A percentile compares a stretch with the other conserved stretches of the same genome.
phyloP scores from a whole-genome alignment of 2,329 filamentous ascomycete genomes.

The Conoideocrella luteorostrata region DNA sequence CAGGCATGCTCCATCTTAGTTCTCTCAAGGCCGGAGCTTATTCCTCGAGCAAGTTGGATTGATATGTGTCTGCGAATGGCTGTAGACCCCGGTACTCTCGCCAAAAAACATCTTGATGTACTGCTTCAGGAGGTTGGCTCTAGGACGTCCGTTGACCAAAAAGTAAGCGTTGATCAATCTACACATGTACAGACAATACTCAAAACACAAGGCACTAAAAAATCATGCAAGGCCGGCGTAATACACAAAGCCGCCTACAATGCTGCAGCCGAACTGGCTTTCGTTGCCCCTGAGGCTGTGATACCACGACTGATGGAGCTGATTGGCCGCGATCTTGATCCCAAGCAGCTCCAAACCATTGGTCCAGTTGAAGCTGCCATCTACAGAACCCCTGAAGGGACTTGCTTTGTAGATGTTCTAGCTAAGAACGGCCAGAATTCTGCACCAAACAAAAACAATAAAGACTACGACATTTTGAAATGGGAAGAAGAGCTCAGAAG shows the following conservation, averaged over 20 bases:
- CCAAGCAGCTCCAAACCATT: conserved; percentile 61
- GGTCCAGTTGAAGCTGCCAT: conserved; percentile 89
- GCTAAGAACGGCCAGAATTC: conserved; percentile 69
- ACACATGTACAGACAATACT: background rate
- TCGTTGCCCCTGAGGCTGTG: conserved; percentile 81
- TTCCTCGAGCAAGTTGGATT: conserved; percentile 82
- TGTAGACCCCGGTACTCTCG: conserved; percentile 76
- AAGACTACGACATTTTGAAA: conserved; percentile 92
- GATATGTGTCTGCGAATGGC: conserved; percentile 73
- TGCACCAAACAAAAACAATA: conserved; percentile 78
- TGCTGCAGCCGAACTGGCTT: conserved; percentile 84
- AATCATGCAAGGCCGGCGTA: conserved; percentile 18
- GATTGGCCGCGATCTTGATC: conserved; percentile 67
- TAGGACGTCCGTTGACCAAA: conserved; percentile 41
- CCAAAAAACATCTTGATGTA: conserved; percentile 52
- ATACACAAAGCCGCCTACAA: conserved; percentile 69
- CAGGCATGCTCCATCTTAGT: conserved; percentile 76
- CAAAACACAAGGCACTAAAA: conserved; percentile 5
- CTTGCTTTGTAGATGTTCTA: conserved; percentile 82
- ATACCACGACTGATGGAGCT: conserved; percentile 69
- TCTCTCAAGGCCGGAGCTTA: conserved; percentile 68
- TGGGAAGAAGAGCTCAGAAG: conserved; percentile 91
- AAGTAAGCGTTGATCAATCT: conserved; percentile 38
- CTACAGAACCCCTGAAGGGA: conserved; percentile 83
- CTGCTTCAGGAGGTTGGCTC: conserved; percentile 62